phyloP scores from a whole-genome alignment of 139 green algal species.

The Chlamydomonas sphaeroides region DNA sequence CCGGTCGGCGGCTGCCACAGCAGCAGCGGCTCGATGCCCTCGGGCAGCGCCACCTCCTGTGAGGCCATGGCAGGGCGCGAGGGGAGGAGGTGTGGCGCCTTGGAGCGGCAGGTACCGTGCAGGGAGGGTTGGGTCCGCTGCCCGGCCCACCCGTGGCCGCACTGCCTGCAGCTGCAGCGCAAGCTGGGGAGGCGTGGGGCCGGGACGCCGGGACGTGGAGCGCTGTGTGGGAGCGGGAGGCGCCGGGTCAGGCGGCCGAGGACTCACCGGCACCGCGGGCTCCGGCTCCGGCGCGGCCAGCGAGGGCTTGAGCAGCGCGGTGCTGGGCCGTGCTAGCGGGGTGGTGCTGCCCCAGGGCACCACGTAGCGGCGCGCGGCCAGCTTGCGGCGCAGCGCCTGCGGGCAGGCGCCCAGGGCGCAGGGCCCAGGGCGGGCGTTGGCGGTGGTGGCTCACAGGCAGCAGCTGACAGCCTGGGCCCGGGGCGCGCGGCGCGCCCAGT shows the following conservation, averaged over 20 bases:
- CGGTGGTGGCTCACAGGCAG: not conserved
- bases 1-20: slow-evolving; percentile 73
- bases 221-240: not conserved
- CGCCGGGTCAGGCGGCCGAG: not conserved
- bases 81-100: too few species aligned
- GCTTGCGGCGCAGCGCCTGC: slow-evolving; percentile 73
- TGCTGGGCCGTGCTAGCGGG: slow-evolving; percentile 47
- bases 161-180: too few species aligned
- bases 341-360: slow-evolving; percentile 83
- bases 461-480: not conserved
- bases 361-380: slow-evolving; percentile 72
- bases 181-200: too few species aligned
- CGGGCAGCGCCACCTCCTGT: slow-evolving; percentile 52
- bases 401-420: not conserved
- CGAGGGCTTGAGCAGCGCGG: not conserved
- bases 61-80: too few species aligned
- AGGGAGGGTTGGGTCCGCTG: too few species aligned
- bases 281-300: not conserved
- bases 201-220: too few species aligned
- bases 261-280: not conserved
- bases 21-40: slow-evolving; percentile 79
- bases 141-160: too few species aligned
- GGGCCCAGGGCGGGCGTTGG: not conserved
- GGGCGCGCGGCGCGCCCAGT: not conserved
- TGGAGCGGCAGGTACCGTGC: too few species aligned